phyloP scores from a whole-genome alignment of 2,329 filamentous ascomycete genomes.

The Botrytis hyacinthi region DNA sequence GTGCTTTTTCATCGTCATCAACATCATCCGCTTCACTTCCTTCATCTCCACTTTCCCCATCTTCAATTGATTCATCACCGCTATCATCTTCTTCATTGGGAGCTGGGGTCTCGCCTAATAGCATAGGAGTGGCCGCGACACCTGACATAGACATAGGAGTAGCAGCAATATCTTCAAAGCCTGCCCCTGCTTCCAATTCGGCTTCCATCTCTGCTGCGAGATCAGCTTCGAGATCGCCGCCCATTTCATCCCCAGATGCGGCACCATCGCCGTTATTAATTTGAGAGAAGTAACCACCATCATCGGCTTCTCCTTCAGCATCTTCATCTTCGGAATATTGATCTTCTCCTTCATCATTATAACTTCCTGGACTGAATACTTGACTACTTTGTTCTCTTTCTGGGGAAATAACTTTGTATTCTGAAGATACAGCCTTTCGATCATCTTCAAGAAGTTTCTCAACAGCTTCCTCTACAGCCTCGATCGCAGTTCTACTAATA shows the following conservation, averaged over 20 bases:
- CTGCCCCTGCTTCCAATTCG: conserved; percentile 34
- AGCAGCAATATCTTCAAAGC: conserved; percentile 36
- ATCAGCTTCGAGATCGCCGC: conserved; percentile 41
- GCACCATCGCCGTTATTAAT: conserved; percentile 28
- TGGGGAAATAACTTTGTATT: conserved; percentile 44
- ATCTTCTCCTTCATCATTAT: conserved; percentile 38
- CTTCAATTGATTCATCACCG: conserved; percentile 45
- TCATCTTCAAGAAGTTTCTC: conserved; percentile 52
- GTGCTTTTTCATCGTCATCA: conserved; percentile 51
- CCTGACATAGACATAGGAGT: conserved; percentile 37
- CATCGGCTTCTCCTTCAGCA: conserved; percentile 42
- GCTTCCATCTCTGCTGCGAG: conserved; percentile 32
- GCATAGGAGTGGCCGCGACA: conserved; percentile 31
- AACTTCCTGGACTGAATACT: conserved; percentile 27
- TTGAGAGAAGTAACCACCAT: conserved; percentile 39
- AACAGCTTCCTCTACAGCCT: conserved; percentile 56
- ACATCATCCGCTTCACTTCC: conserved; percentile 44
- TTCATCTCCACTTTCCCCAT: conserved; percentile 47
- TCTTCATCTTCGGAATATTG: conserved; percentile 41
- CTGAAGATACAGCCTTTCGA: conserved; percentile 41
- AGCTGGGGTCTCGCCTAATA: conserved; percentile 33
- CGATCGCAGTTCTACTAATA: conserved; percentile 54
- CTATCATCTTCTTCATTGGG: conserved; percentile 36
- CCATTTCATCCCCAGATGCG: conserved; percentile 39
- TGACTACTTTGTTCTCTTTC: conserved; percentile 35